Conservation (phyloP, 2,329 filamentous ascomycete species). For the Ceratocystis colombiana region DNA sequence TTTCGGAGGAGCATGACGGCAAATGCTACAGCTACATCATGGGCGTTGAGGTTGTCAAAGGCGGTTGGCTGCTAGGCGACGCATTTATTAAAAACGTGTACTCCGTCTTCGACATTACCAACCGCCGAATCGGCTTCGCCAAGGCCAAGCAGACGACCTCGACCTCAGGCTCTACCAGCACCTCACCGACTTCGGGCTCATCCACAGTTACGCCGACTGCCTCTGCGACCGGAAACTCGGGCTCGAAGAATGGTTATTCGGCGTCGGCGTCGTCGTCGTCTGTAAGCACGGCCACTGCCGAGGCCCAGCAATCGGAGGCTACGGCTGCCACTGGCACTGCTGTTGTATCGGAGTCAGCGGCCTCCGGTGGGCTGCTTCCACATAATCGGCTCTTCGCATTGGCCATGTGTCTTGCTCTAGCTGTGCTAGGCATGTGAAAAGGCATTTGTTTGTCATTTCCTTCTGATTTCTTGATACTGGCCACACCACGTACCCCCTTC, state of each 20-base stretch:
- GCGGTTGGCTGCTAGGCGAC: constrained; percentile 69
- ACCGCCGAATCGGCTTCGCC: constrained; percentile 46
- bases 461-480: neutral
- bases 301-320: neutral
- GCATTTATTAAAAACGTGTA: constrained; percentile 88
- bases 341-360: neutral
- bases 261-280: neutral
- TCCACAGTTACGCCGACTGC: neutral
- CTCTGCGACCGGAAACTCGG: neutral
- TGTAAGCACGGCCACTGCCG: neutral
- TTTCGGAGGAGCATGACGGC: constrained; percentile 40
- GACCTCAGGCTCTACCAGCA: constrained; percentile 20
- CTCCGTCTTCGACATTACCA: constrained; percentile 68
- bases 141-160: constrained; percentile 20
- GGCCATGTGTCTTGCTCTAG: neutral
- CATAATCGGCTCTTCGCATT: neutral
- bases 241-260: neutral
- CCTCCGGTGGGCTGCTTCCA: neutral
- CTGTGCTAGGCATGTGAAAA: constrained; percentile 12
- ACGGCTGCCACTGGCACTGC: neutral
- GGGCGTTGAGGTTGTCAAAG: constrained; percentile 55
- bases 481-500: neutral
- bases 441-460: neutral
- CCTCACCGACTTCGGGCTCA: neutral
- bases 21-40: constrained; percentile 63